Evolutionary conservation across 257 asterid species (phyloP).

Genomic region (Gynochthodes officinalis): DNA sequence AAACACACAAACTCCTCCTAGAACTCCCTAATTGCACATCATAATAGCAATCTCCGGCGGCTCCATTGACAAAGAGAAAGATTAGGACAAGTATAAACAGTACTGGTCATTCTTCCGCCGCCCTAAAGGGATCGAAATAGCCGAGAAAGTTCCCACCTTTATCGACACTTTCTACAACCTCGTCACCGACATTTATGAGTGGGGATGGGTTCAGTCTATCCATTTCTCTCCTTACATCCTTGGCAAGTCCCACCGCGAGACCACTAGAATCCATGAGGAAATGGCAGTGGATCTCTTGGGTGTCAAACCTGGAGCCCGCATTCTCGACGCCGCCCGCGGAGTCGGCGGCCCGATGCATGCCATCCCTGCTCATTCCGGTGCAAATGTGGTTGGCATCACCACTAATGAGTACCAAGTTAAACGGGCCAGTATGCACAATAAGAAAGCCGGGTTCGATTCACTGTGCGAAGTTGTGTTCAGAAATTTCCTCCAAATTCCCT

Average conservation of each 20-base stretch:
- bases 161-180: no score
- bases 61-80: no score
- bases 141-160: no score
- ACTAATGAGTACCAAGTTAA: slow-evolving; percentile 78
- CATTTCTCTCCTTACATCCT: slow-evolving; percentile 65
- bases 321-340: slow-evolving; percentile 76
- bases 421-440: slow-evolving; percentile 60
- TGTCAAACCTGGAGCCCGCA: slow-evolving; percentile 34
- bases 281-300: slow-evolving; percentile 66
- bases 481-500: slow-evolving; percentile 70
- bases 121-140: no score
- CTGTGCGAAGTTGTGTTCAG: slow-evolving; percentile 71
- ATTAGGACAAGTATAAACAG: no score
- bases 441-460: slow-evolving; percentile 55
- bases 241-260: slow-evolving; percentile 62
- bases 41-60: no score
- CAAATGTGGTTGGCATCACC: slow-evolving; percentile 65
- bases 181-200: slow-evolving; percentile 73
- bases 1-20: no score
- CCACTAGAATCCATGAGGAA: no score
- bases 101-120: no score
- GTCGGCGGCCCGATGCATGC: slow-evolving; percentile 86
- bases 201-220: slow-evolving; percentile 88
- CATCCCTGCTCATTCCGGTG: slow-evolving; percentile 69
- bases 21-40: no score